Evolutionary conservation across 2,329 filamentous ascomycete species (phyloP), one percentile per base, ranked within the genome.

Genomic region (Fusarium citri): DNA sequence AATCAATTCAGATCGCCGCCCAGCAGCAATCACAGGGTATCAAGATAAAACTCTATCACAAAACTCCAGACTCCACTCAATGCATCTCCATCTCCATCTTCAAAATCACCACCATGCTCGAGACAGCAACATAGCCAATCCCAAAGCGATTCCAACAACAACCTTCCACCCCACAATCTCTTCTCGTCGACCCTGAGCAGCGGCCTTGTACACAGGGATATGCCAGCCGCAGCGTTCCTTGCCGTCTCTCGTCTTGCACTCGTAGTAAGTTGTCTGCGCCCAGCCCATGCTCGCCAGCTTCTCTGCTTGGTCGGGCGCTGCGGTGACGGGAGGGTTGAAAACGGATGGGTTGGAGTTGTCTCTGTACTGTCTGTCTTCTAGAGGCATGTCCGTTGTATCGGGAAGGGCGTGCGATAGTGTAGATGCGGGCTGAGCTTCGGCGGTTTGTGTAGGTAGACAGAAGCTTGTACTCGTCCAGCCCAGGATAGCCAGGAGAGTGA

Each of bases 191-290:
- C 67, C 69, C 7, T 71, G 71, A 16, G 71, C 72, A 23, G 55
- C 71, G 5, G 59, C 73, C 69, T 78, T 75, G 48, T 76, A 64
- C 1, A 80, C 68, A 2, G 79, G 79, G 15, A 79, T 75, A 57
- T 78, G 78, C 79, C 79, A 81, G 8, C 78, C 79, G 59, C 79
- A 80, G 42, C 76, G 76, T 59, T 77, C 75, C n/a, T 63, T 49
- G 12, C 75, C 76, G 43, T 56, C 76, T 25, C 74, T 64, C 42
- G 77, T 80, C 53, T 61, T 69, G 68, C 79, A 80, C 43, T 76
- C 69, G 59, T 80, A 80, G 59, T 74, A 79, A 2, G 78, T 80
- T 28, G 74, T 74, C 59, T 80, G 78, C 49, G 69, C 69, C 69
- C 72, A 79, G 12, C 79, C 78, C 66, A 78, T 69, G 48, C 73